Evolutionary conservation across 805 yeast species (phyloP), one percentile per base, ranked within the genome.

Genomic region (Saccharomycopsis olivae): DNA sequence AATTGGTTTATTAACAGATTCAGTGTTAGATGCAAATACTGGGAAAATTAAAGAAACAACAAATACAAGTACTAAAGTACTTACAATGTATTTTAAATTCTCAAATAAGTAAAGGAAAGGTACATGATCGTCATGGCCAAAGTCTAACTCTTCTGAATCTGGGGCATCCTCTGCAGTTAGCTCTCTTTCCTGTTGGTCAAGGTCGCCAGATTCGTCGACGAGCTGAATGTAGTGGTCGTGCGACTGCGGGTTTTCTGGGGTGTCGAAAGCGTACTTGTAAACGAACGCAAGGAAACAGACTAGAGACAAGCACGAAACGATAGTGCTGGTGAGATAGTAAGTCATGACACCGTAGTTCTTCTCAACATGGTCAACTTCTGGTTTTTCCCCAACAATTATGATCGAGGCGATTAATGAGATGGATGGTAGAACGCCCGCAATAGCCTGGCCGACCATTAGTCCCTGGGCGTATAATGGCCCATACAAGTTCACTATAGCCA

Each of bases 351-450:
- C 50, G 11, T 47, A 39, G 11, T 52, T 42, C 27, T 46, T 43
- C 15, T 39, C 44, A 13, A 38, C 46, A 13, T 39, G 16, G 19
- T 34, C 35, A 23, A 17, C 38, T 14, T 29, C 24, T 10, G 40
- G 43, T 4, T 38, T 35, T 8, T 50, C 43, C 4, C 38, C 39
- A 20, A 38, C 37, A 2, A 48, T 11, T 20, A 71, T 51, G 19
- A 73, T 74, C 9, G 81, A 71, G 9, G 69, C 44, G 45, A 76
- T 78, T 49, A 75, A 69, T 11, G 81, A 77, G 15, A 82, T 54
- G 0, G 95, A 76, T 2, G 98, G 97, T 27, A 89, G 61, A 0
- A 92, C 95, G 2, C 98, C 98, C 0, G 96, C 86, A 14, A 89
- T 63, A 0, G 95, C 95, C 57, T 89, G 95, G 1, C 98, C 98